Evolutionary conservation across 352 stramenopile genomes (phyloP), one percentile per base, ranked within the genome.

Genomic region (Pythium angustatum): DNA sequence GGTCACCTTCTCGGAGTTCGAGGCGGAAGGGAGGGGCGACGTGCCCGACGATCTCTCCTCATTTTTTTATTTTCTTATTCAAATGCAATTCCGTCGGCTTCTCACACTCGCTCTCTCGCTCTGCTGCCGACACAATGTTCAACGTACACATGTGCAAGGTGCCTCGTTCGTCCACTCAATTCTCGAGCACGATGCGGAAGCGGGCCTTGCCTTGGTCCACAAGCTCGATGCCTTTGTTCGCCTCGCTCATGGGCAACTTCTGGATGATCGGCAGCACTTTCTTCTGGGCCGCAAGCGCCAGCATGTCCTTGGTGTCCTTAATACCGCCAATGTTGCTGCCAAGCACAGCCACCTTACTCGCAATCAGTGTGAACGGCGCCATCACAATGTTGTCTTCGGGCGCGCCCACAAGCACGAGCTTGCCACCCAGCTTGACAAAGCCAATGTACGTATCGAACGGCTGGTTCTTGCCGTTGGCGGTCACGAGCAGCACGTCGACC

Each of bases 391-490:
- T 51, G 53, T 60, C 53, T 30, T 72, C 60, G 5, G 69, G 72
- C 1, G 73, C 15, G 1, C 68, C 57, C 1, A 77, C 65, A 68
- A 78, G 73, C 53, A 76, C 73, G 54, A 73, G 41, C 27, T 49
- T 72, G 28, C 66, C 66, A 5, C 60, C 34, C 19, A 73, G 21
- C 22, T 76, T 61, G 11, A 48, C 63, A 73, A 49, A 58, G 33
- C 50, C 24, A 22, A 58, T 58, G 33, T 58, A 58, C 31, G 57
- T 27, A 34, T 79, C 40, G 65, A 77, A 79, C 57, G 69, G 69
- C 54, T 73, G 67, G 58, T 67, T 65, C 17, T 62, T 66, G 40
- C 69, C 72, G 31, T 79, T 58, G 33, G 72, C 72, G 15, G 72
- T 75, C 17, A 75, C 54, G 22, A 79, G 45, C 19, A 79, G 36